A percentile compares a stretch with the other conserved stretches of the same genome.
phyloP scores from a whole-genome alignment of 495 filamentous ascomycete genomes.

The Aspergillus diversus region DNA sequence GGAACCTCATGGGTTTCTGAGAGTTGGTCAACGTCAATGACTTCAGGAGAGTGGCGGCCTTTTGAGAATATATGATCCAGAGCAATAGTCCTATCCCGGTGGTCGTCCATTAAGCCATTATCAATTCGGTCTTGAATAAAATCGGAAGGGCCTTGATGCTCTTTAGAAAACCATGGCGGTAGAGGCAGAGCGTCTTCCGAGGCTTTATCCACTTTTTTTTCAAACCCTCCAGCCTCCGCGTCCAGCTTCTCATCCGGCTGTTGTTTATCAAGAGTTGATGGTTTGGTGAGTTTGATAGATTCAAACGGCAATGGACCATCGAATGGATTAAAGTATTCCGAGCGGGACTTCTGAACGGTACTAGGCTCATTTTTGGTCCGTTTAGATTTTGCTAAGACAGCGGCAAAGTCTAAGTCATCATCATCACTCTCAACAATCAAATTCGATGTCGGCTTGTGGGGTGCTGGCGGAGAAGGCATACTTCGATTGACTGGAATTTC shows the following conservation, averaged over 20 bases:
- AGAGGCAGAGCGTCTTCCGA: constrained; percentile 63
- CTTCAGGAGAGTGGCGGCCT: constrained; percentile 43
- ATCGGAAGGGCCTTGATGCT: constrained; percentile 25
- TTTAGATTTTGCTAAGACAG: constrained; percentile 47
- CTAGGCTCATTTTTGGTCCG: constrained; percentile 33
- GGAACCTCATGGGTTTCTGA: constrained; percentile 43
- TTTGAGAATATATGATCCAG: constrained; percentile 44
- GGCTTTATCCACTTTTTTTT: constrained; percentile 49
- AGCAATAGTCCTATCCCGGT: constrained; percentile 28
- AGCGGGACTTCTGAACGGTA: constrained; percentile 15
- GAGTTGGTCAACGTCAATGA: constrained; percentile 50
- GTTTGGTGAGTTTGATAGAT: constrained; percentile 70
- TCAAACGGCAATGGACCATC: constrained; percentile 89
- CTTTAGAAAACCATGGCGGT: constrained; percentile 81
- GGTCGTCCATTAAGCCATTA: constrained; percentile 25
- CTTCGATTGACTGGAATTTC: constrained; percentile 39
- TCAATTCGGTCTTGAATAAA: constrained; percentile 40
- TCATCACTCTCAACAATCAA: constrained; percentile 41
- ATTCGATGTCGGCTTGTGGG: constrained; percentile 21
- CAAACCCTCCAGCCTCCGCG: constrained; percentile 70
- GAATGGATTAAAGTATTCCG: constrained; percentile 39
- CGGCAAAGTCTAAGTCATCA: constrained; percentile 48
- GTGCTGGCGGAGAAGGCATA: constrained; percentile 19
- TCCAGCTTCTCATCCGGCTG: constrained; percentile 36
- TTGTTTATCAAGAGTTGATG: constrained; percentile 55